A percentile compares a stretch with the other conserved stretches of the same genome.
These are phyloP conservation scores for Hymenoscyphus linearis DNA, from an alignment of 2,329 filamentous ascomycete genomes.

Conservation along the genomic window DNA sequence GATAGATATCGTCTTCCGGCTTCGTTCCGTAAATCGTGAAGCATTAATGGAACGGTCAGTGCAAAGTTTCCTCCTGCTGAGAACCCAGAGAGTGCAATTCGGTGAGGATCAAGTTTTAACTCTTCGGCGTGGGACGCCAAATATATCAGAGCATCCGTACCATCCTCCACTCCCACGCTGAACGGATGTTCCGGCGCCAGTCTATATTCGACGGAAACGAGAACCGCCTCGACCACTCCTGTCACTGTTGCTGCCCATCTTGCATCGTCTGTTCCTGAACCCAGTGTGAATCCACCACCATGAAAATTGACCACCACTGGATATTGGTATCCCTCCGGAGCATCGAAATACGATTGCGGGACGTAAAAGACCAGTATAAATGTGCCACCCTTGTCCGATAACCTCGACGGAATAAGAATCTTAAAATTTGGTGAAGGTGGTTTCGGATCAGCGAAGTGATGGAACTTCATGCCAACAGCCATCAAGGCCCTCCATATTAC, in stretches of 20 bases:
- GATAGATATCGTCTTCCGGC: conserved; percentile 35
- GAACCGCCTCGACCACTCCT: conserved; percentile 47
- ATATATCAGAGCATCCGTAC: conserved; percentile 58
- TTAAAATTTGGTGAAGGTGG: conserved; percentile 30
- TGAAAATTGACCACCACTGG: conserved; percentile 62
- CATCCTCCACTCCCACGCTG: conserved; percentile 60
- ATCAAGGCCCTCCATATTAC: conserved; percentile 32
- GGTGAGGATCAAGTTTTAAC: conserved; percentile 50
- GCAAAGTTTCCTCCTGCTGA: conserved; percentile 44
- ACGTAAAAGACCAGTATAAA: conserved; percentile 41
- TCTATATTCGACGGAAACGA: conserved; percentile 64
- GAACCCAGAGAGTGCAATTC: conserved; percentile 57
- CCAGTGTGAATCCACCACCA: conserved; percentile 62
- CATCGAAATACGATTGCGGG: conserved; percentile 34
- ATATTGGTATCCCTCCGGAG: conserved; percentile 28
- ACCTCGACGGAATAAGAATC: conserved; percentile 29
- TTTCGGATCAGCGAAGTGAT: conserved; percentile 30
- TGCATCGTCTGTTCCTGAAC: conserved; percentile 57
- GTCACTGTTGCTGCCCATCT: conserved; percentile 53
- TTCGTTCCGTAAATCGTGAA: conserved; percentile 38
- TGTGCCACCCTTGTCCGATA: conserved; percentile 25
- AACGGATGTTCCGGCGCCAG: conserved; percentile 61
- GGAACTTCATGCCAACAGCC: conserved; percentile 33
- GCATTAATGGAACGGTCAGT: conserved; percentile 35
- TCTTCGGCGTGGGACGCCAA: conserved; percentile 50